Base-by-base conservation (phyloP, 257 asterid genomes). In the Datura wrightii region DNA sequence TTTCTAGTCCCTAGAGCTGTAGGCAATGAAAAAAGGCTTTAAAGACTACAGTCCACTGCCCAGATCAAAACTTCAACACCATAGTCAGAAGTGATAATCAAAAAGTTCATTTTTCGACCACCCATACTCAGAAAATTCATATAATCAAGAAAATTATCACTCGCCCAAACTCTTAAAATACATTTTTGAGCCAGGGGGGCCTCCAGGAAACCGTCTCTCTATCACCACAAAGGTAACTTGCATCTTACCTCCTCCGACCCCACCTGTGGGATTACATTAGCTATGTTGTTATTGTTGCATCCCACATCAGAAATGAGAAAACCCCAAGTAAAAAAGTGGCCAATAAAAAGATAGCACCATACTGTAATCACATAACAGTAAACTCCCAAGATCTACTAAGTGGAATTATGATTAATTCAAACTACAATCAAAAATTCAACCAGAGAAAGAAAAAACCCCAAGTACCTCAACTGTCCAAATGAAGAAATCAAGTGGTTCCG, bases 401-500 rank as follows among this genome's bases (percentile, higher is more conserved):
- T 34, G 13, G 2, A 69, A 69, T 4, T 7, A 13, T 42, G 0
- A 69, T 41, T 2, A 69, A 69, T 69, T 52, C 10, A 78, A 52
- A 78, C 31, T 8, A 50, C 24, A 67, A 36, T 2, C 1, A 60
- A 34, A 13, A 52, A 37, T 62, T 31, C 36, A 34, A 15, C 24
- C 2, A 0, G 31, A 24, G 31, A 14, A 31, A 76, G 8, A 2
- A 10, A 9, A 13, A 15, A 52, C 2, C 5, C 6, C 69, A 41
- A 42, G 34, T 52, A 78, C 82, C 82, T 78, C 82, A 14, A 52
- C 46, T 13, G 82, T 78, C 82, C 82, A 78, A 78, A 78, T 78
- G 63, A 78, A 78, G 63, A 78, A 78, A 78, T 78, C 82, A 14
- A 78, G 63, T 34, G 82, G 82, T 34, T 78, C 82, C 13, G 82